Evolutionary conservation across 306 rosid genomes (phyloP).

Genomic region (Castanea crenata): DNA sequence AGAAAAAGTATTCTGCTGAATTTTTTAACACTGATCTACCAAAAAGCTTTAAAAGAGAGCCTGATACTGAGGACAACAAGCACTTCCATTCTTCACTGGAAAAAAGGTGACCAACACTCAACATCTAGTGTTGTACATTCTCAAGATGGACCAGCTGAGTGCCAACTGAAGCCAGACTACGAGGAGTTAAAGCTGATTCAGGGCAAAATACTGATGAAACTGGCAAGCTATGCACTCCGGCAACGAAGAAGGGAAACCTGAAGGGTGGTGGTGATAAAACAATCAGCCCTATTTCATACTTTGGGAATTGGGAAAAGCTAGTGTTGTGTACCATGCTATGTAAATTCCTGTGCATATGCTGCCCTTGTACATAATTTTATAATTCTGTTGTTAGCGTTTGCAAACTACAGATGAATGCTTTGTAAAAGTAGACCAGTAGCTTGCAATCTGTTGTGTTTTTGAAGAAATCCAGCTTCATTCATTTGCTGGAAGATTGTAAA

Average conservation of each 20-base stretch:
- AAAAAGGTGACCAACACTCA: conserved; percentile 26
- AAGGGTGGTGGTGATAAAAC: conserved; percentile 59
- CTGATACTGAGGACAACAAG: conserved; percentile 11
- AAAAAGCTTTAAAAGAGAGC: conserved; percentile 30
- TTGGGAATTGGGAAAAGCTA: conserved; percentile 67
- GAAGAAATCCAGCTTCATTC: too few species aligned
- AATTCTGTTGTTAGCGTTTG: not conserved
- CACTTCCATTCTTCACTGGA: conserved; percentile 15
- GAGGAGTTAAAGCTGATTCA: conserved; percentile 41
- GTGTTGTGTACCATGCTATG: not conserved
- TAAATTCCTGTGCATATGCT: not conserved
- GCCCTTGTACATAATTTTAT: not conserved
- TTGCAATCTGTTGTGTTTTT: not conserved
- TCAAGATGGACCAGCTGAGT: conserved; percentile 26
- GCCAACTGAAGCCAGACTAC: conserved; percentile 52
- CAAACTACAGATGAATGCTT: not conserved
- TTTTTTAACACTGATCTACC: conserved; percentile 32
- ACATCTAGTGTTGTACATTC: conserved; percentile 20
- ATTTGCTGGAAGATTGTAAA: too few species aligned
- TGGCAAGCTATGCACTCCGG: conserved; percentile 38
- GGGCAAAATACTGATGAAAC: conserved; percentile 27
- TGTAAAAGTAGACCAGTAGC: not conserved
- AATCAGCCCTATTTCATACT: conserved; percentile 64
- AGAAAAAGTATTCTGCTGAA: conserved; percentile 8
- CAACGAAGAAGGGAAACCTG: conserved; percentile 51